A percentile compares a stretch with the other conserved stretches of the same genome.
These are phyloP conservation scores for Oenanthe sinensis DNA, from an alignment of 129 eudicot genomes.

Conservation along the genomic window DNA sequence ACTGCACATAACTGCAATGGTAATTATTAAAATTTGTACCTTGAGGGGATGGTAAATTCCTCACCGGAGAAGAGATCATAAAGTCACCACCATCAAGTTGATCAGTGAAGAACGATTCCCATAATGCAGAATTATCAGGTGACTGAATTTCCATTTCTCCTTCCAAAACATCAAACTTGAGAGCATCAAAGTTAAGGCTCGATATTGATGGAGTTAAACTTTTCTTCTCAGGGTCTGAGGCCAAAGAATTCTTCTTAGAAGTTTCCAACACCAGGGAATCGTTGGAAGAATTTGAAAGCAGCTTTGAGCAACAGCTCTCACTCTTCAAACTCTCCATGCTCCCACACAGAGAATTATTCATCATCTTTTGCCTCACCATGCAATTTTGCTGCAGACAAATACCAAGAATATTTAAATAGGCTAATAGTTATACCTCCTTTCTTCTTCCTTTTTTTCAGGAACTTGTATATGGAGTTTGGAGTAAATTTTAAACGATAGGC, in stretches of 20 bases:
- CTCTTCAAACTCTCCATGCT: slow-evolving; percentile 28
- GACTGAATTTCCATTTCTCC: slow-evolving; percentile 47
- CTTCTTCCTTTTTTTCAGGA: background rate
- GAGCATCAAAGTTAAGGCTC: slow-evolving; percentile 34
- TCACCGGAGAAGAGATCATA: slow-evolving; percentile 69
- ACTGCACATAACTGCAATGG: slow-evolving; percentile 11
- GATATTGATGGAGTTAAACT: slow-evolving; percentile 22
- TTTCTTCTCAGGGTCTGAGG: slow-evolving; percentile 26
- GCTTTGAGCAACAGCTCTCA: slow-evolving; percentile 34
- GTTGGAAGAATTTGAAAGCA: slow-evolving; percentile 20
- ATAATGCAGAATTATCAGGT: slow-evolving; percentile 44
- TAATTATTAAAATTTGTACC: slow-evolving; percentile 19
- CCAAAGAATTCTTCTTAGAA: background rate
- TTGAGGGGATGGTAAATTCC: slow-evolving; percentile 24
- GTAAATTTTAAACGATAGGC: slow-evolving; percentile 17
- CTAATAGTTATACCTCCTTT: background rate
- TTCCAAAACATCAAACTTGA: slow-evolving; percentile 31
- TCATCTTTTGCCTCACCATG: slow-evolving; percentile 16
- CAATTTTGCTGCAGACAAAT: background rate
- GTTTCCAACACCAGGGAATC: slow-evolving; percentile 14
- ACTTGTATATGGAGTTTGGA: background rate
- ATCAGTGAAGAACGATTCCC: slow-evolving; percentile 62
- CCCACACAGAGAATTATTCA: slow-evolving; percentile 28
- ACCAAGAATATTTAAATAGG: background rate
- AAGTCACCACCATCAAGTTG: slow-evolving; percentile 50